Conservation (phyloP, 2,329 filamentous ascomycete genomes). For the Phaeosphaeria sp. region DNA sequence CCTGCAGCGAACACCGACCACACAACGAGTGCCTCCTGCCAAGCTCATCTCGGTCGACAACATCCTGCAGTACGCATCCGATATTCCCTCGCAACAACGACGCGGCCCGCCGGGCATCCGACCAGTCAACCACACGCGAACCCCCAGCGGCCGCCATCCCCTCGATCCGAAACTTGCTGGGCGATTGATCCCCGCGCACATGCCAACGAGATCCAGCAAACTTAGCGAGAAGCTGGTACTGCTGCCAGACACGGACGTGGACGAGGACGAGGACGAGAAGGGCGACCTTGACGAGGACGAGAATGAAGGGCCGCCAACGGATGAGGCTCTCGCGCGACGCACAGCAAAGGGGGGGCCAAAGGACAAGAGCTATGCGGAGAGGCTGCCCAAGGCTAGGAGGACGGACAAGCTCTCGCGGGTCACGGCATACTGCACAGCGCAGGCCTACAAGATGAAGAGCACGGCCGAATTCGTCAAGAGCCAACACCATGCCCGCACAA, state of each 20-base stretch:
- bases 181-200: slow-evolving; percentile 62
- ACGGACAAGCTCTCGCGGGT: slow-evolving; percentile 87
- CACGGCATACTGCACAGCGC: slow-evolving; percentile 95
- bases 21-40: slow-evolving; percentile 56
- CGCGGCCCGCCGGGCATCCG: slow-evolving; percentile 69
- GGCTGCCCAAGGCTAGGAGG: slow-evolving; percentile 84
- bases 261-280: slow-evolving; percentile 61
- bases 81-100: slow-evolving; percentile 93
- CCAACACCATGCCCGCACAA: slow-evolving; percentile 88
- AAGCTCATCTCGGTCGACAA: slow-evolving; percentile 89
- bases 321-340: slow-evolving; percentile 69
- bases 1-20: slow-evolving; percentile 20
- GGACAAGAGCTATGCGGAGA: slow-evolving; percentile 92
- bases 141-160: slow-evolving; percentile 59
- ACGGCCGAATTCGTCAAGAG: slow-evolving; percentile 89
- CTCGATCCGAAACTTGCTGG: slow-evolving; percentile 63
- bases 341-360: slow-evolving; percentile 68
- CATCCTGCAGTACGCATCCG: slow-evolving; percentile 89
- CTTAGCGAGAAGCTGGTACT: slow-evolving; percentile 97
- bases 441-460: slow-evolving; percentile 86
- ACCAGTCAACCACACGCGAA: slow-evolving; percentile 54
- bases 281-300: slow-evolving; percentile 61
- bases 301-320: slow-evolving; percentile 66
- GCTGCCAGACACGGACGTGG: slow-evolving; percentile 76
- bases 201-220: slow-evolving; percentile 89